A percentile compares a stretch with the other conserved stretches of the same genome.
phyloP scores from a whole-genome alignment of 1,139 yeast species.

The Debaryomyces nepalensis region DNA sequence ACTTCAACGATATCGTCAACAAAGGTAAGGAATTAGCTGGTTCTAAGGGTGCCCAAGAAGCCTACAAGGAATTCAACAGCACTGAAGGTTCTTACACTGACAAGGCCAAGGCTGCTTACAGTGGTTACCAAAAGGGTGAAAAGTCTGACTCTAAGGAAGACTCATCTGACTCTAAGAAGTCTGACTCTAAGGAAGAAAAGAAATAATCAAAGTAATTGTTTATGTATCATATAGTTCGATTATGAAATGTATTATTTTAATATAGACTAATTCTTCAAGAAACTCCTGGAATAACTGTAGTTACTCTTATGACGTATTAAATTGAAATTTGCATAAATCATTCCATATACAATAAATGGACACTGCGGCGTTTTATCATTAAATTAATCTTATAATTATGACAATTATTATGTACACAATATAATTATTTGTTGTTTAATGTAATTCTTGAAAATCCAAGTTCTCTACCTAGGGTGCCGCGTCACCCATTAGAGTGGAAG shows the following conservation, averaged over 20 bases:
- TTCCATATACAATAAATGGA: no score
- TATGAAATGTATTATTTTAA: no score
- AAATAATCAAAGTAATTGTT: neutral
- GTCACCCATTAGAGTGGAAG: no score
- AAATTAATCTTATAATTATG: neutral
- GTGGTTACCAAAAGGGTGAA: slow-evolving; percentile 22
- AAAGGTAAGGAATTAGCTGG: slow-evolving; percentile 44
- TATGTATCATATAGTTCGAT: no score
- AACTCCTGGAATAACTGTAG: no score
- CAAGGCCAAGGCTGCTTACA: slow-evolving; percentile 42
- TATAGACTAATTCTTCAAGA: slow-evolving; percentile 1
- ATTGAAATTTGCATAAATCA: no score
- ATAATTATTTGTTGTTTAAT: neutral
- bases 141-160: slow-evolving; percentile 6
- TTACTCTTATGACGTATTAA: no score
- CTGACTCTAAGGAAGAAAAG: slow-evolving; percentile 1
- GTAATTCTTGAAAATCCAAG: no score
- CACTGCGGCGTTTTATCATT: no score
- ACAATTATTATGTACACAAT: neutral
- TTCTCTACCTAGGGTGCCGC: no score
- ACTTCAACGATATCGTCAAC: slow-evolving; percentile 34
- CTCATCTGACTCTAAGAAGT: no score
- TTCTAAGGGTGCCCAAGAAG: slow-evolving; percentile 37
- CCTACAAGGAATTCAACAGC: slow-evolving; percentile 34
- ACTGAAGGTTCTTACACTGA: slow-evolving; percentile 35